Conservation (phyloP, 441 rosid genomes). For the Capsella rubella region DNA sequence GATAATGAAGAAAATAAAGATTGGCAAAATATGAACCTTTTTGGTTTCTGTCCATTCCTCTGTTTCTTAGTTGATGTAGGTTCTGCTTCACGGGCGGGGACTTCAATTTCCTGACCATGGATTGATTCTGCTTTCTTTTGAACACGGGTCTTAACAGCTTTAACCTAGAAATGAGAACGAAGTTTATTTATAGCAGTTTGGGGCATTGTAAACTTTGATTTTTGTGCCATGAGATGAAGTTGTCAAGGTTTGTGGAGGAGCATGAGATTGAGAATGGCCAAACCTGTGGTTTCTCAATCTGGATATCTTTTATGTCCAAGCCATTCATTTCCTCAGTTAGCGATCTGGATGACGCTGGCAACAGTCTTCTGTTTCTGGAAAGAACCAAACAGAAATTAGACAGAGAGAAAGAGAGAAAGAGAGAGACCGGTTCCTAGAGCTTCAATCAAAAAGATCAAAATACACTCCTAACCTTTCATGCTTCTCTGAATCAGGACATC, state of each 20-base stretch:
- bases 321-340: conserved; percentile 61
- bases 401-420: conserved; percentile 1
- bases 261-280: conserved; percentile 27
- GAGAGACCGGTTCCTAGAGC: neutral
- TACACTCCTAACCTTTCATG: conserved; percentile 32
- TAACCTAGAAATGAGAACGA: conserved; percentile 30
- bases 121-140: conserved; percentile 37
- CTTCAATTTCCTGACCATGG: conserved; percentile 31
- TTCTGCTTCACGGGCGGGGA: conserved; percentile 40
- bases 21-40: conserved; percentile 52
- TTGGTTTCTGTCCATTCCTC: conserved; percentile 61
- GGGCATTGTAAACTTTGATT: conserved; percentile 9
- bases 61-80: conserved; percentile 49
- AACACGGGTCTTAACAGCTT: conserved; percentile 11
- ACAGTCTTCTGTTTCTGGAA: conserved; percentile 67
- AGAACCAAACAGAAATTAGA: conserved; percentile 26
- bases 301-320: conserved; percentile 53
- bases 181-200: conserved; percentile 4
- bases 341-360: conserved; percentile 64
- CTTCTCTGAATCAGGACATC: conserved; percentile 43
- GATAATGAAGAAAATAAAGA: neutral
- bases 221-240: neutral
- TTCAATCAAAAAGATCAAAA: conserved; percentile 4
- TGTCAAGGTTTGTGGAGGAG: conserved; percentile 3
- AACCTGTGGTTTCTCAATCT: conserved; percentile 67